Conservation (phyloP, 2,329 filamentous ascomycete species). For the Aspergillus phoenicis region DNA sequence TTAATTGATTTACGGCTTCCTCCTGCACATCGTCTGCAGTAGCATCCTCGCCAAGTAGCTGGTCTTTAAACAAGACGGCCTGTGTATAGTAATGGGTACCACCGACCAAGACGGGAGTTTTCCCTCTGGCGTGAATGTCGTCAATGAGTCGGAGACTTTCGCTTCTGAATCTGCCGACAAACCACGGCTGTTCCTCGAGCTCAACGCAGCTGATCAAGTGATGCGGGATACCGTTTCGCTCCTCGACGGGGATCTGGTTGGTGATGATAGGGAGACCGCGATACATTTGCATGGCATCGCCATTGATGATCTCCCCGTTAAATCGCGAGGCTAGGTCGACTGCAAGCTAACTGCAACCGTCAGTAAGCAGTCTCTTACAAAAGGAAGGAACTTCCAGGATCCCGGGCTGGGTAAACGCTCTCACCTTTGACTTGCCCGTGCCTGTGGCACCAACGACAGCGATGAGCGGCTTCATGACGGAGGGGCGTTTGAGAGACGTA, state of each 20-base stretch:
- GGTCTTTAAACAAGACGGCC: constrained; percentile 78
- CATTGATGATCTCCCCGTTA: constrained; percentile 94
- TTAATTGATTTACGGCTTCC: background rate
- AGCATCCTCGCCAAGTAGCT: constrained; percentile 53
- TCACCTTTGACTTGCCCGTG: constrained; percentile 88
- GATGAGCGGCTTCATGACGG: constrained; percentile 63
- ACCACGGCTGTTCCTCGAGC: constrained; percentile 78
- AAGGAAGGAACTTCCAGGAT: background rate
- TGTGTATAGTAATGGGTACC: constrained; percentile 97
- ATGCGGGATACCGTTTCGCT: constrained; percentile 79
- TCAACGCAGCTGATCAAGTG: constrained; percentile 82
- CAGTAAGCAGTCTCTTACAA: constrained; percentile 17
- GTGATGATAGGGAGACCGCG: constrained; percentile 89
- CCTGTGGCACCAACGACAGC: constrained; percentile 87
- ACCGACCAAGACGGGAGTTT: constrained; percentile 85
- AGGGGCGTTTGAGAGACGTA: constrained; percentile 21
- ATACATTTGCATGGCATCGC: constrained; percentile 98
- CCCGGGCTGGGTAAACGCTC: constrained; percentile 18
- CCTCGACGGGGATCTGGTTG: constrained; percentile 79
- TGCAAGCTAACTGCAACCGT: constrained; percentile 66
- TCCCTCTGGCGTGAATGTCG: constrained; percentile 76
- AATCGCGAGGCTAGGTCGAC: constrained; percentile 81
- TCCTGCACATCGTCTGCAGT: constrained; percentile 26
- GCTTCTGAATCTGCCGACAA: constrained; percentile 73
- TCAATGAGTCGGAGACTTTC: constrained; percentile 70